phyloP scores from a whole-genome alignment of 495 filamentous ascomycete species.

The Beverwykella pulmonaria region DNA sequence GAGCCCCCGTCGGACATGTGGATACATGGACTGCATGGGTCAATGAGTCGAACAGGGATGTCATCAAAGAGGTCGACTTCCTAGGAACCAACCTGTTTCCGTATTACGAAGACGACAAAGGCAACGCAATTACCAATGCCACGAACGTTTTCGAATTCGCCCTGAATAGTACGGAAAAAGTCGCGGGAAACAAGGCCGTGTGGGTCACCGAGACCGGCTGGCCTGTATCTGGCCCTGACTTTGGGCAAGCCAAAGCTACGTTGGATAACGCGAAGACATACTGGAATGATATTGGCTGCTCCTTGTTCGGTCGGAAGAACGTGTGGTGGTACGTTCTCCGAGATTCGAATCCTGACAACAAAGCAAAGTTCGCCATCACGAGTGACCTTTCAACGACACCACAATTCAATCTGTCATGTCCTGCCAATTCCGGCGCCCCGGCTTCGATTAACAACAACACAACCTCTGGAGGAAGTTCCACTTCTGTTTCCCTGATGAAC shows the following conservation, averaged over 20 bases:
- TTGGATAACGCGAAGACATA: constrained; percentile 35
- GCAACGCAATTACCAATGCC: constrained; percentile 42
- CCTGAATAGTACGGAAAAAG: constrained; percentile 38
- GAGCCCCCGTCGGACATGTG: constrained; percentile 73
- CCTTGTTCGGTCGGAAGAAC: constrained; percentile 32
- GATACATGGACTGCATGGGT: constrained; percentile 91
- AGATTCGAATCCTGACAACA: constrained; percentile 30
- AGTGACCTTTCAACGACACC: constrained; percentile 14
- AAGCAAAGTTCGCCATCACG: constrained; percentile 22
- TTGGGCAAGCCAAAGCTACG: constrained; percentile 37
- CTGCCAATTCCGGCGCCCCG: constrained; percentile 13
- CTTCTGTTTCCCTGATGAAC: background rate
- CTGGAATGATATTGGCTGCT: constrained; percentile 44
- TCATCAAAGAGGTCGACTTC: constrained; percentile 60
- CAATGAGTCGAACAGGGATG: constrained; percentile 69
- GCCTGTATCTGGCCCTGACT: constrained; percentile 48
- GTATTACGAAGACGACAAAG: constrained; percentile 55
- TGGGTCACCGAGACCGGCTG: constrained; percentile 61
- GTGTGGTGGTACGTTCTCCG: constrained; percentile 32
- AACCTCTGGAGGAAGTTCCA: background rate
- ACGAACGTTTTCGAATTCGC: constrained; percentile 16
- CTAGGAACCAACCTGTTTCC: constrained; percentile 58
- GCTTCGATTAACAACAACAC: constrained; percentile 13
- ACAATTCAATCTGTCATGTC: constrained; percentile 24
- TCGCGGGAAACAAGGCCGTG: constrained; percentile 51